phyloP scores from a whole-genome alignment of 805 yeast species.

The Nakazawaea peltata region DNA sequence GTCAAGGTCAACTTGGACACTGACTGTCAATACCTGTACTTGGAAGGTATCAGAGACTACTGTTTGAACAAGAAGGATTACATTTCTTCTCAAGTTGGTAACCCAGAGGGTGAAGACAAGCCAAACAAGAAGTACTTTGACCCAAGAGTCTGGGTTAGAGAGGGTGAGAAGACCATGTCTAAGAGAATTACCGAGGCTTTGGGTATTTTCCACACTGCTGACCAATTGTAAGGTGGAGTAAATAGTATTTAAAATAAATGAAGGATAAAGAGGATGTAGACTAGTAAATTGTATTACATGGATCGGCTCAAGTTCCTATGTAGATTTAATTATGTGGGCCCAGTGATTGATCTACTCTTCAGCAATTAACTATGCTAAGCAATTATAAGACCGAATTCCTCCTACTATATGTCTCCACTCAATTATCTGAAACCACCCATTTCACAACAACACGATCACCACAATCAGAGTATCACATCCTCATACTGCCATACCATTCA shows the following conservation, averaged over 20 bases:
- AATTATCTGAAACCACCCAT: too few relatives aligned
- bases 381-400: too few relatives aligned
- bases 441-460: too few relatives aligned
- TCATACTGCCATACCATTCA: background rate
- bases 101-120: slow-evolving; percentile 98
- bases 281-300: too few relatives aligned
- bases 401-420: too few relatives aligned
- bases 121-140: slow-evolving; percentile 99
- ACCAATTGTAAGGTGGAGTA: slow-evolving; percentile 43
- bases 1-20: slow-evolving; percentile 99
- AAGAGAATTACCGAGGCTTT: slow-evolving; percentile 80
- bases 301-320: too few relatives aligned
- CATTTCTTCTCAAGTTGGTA: slow-evolving; percentile 83
- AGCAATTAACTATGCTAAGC: too few relatives aligned
- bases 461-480: too few relatives aligned
- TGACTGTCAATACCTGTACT: slow-evolving; percentile 98
- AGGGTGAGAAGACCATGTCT: slow-evolving; percentile 98
- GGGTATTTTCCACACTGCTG: slow-evolving; percentile 74
- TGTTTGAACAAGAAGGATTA: slow-evolving; percentile 94
- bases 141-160: slow-evolving; percentile 99
- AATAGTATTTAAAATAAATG: slow-evolving; percentile 13
- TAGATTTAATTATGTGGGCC: too few relatives aligned
- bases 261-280: too few relatives aligned
- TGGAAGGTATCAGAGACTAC: slow-evolving; percentile 95
- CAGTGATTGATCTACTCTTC: too few relatives aligned